Base-by-base conservation (phyloP, 495 filamentous ascomycete genomes). In the Hamigera avellanea region DNA sequence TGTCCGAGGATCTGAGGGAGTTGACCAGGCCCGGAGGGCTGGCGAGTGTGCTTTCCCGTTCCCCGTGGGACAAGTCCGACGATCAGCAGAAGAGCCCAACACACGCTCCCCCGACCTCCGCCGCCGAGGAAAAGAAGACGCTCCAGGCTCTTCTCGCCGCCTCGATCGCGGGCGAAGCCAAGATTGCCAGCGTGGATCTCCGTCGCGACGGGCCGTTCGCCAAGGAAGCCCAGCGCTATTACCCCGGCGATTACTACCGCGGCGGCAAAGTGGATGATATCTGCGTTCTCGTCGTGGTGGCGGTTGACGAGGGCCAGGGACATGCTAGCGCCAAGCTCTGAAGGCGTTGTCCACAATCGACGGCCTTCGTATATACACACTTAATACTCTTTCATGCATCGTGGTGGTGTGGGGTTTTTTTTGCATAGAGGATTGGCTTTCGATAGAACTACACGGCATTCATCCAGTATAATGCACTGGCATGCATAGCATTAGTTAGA, bases 251-350 rank as follows among this genome's bases (percentile, higher is more conserved):
- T 54, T 69, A 72, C 27, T 94, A 79, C 69, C 75, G 72, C 31
- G 88, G 88, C 16, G 88, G 88, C 2, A 95, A 95, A 49, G 73
- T 88, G 33, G 88, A 95, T 51, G 88, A 95, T 51, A 93, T 94
- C 30, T 86, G 81, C 42, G 79, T 81, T 4, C 59, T 95, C 28
- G 77, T 86, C 9, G 70, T 80, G 25, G 57, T 95, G 0, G 85
- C 78, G 6, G 74, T 83, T 10, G 60, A 64, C 16, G 54, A 63
- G 26, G 42, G 45, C 9, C 21, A n/a, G n/a, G n/a, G 21, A 23
- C 5, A 23, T 23, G 21, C 5, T 9, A 23, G 21, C 21, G 21
- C n/a, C n/a, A n/a, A n/a, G n/a, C n/a, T n/a, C n/a, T n/a, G n/a
- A n/a, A n/a, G n/a, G n/a, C n/a, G n/a, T n/a, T n/a, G n/a, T n/a